Evolutionary conservation across 2,329 filamentous ascomycete species (phyloP).

Genomic region (Alternaria panax): DNA sequence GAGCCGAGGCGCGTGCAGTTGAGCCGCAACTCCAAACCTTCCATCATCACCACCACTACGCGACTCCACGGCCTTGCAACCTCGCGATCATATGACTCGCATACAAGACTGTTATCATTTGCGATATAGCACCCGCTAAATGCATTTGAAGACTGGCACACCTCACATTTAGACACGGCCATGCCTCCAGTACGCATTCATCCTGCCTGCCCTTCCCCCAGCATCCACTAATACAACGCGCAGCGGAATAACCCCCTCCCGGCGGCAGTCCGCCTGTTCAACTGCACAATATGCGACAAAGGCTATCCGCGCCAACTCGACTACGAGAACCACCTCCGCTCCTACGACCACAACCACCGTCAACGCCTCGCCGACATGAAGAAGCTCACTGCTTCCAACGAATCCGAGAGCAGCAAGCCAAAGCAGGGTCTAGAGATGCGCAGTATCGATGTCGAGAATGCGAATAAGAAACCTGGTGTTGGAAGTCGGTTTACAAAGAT

Average conservation of each 20-base stretch:
- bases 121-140: background rate
- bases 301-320: slow-evolving; percentile 95
- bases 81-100: too few species aligned
- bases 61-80: background rate
- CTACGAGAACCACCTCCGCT: slow-evolving; percentile 91
- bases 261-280: slow-evolving; percentile 49
- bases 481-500: slow-evolving; percentile 40
- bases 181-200: slow-evolving; percentile 28
- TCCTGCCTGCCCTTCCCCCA: slow-evolving; percentile 49
- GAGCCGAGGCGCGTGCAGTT: slow-evolving; percentile 21
- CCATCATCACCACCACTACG: slow-evolving; percentile 5
- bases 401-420: slow-evolving; percentile 29
- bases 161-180: background rate
- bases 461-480: slow-evolving; percentile 23
- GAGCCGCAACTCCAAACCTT: slow-evolving; percentile 20
- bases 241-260: slow-evolving; percentile 54
- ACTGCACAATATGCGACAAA: slow-evolving; percentile 80
- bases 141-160: background rate
- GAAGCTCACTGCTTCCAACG: slow-evolving; percentile 55
- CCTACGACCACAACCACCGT: slow-evolving; percentile 89
- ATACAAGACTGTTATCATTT: background rate
- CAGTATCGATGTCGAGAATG: slow-evolving; percentile 31
- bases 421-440: slow-evolving; percentile 35
- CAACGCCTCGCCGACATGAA: slow-evolving; percentile 84
- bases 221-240: slow-evolving; percentile 12